phyloP scores from a whole-genome alignment of 1,284 basidiomycete genomes.

The Erythrobasidium hasegawianum region DNA sequence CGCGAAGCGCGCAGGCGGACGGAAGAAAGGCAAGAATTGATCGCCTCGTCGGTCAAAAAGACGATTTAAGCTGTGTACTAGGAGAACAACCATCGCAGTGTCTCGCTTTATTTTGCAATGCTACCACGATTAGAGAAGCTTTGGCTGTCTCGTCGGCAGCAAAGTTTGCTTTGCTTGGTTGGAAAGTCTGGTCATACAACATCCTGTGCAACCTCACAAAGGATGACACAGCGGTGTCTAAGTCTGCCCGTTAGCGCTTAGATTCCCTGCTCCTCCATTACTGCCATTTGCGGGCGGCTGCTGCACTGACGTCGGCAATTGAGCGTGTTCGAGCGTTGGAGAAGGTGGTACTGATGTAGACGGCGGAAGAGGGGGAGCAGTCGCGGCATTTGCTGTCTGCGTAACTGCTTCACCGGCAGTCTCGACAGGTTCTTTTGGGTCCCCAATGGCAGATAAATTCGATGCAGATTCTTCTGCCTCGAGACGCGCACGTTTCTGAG shows the following conservation, averaged over 20 bases:
- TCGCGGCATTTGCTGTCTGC: neutral
- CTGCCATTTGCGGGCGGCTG: too few species aligned
- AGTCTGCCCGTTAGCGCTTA: too few species aligned
- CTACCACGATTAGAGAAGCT: too few species aligned
- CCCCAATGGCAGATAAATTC: neutral
- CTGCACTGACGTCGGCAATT: neutral
- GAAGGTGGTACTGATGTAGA: neutral
- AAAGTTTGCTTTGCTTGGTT: too few species aligned
- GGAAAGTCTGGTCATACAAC: too few species aligned
- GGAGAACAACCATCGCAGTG: too few species aligned
- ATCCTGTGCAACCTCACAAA: too few species aligned
- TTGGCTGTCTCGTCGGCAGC: too few species aligned
- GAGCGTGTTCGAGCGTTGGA: neutral
- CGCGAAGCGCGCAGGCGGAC: constrained; percentile 36
- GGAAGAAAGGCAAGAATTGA: constrained; percentile 24
- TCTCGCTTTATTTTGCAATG: too few species aligned
- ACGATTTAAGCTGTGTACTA: neutral
- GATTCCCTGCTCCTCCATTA: too few species aligned
- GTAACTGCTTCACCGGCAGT: neutral
- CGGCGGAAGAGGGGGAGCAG: neutral
- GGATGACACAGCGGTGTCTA: too few species aligned
- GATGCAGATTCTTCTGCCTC: constrained; percentile 26
- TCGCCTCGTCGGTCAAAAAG: constrained; percentile 2
- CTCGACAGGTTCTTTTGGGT: neutral
- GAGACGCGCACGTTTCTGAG: constrained; percentile 16